Conservation (phyloP, 345 rosid species). For the Microthlaspi erraticum region DNA sequence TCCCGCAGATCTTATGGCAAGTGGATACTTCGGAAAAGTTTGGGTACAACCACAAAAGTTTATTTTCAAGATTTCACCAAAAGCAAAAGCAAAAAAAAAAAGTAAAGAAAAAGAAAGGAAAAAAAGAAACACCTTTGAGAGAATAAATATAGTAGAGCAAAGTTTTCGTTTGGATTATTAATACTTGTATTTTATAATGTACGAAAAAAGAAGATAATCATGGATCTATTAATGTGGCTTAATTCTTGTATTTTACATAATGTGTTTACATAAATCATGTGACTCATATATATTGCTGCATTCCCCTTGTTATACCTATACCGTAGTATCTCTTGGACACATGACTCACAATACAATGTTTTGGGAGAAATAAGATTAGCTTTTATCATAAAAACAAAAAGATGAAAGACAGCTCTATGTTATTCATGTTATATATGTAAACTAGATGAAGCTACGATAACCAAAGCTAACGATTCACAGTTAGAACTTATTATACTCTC, state of each 20-base stretch:
- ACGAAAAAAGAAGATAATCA: neutral
- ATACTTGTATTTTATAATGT: neutral
- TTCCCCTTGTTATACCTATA: neutral
- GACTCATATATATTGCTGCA: slow-evolving; percentile 3
- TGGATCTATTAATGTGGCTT: neutral
- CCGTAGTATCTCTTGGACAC: neutral
- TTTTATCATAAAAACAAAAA: too few species aligned
- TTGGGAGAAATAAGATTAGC: neutral
- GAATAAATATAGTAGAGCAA: slow-evolving; percentile 26
- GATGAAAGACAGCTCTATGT: neutral
- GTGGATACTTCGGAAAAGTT: slow-evolving; percentile 44
- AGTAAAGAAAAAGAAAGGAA: neutral
- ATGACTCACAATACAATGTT: slow-evolving; percentile 3
- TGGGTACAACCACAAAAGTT: slow-evolving; percentile 42
- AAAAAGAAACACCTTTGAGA: slow-evolving; percentile 29
- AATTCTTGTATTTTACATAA: neutral
- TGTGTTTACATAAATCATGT: neutral
- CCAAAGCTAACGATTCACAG: neutral
- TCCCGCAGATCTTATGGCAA: slow-evolving; percentile 54
- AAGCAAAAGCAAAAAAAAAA: slow-evolving; percentile 28
- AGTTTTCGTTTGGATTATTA: slow-evolving; percentile 46
- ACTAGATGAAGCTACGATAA: neutral
- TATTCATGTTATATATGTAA: neutral
- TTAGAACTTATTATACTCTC: neutral
- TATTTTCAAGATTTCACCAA: slow-evolving; percentile 44